A percentile compares a stretch with the other conserved stretches of the same genome.
These are phyloP conservation scores for Allomyces javanicus DNA, from an alignment of 192 early-diverging fungal species.

Conservation along the genomic window DNA sequence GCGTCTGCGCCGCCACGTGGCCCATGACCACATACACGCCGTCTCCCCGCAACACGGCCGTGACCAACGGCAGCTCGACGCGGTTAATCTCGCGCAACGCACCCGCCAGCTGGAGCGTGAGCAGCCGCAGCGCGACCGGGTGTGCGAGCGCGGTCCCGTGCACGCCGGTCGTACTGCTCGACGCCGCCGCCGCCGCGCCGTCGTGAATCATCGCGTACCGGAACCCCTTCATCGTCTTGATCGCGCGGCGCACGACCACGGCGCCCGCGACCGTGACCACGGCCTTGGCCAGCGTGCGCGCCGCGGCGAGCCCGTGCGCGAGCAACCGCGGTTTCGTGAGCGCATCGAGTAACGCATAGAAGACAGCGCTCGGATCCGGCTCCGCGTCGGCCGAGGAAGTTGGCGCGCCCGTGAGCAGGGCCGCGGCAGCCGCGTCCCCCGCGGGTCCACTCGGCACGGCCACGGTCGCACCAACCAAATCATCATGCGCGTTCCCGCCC, in stretches of 20 bases:
- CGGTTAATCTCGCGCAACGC: background rate
- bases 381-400: too few relatives aligned
- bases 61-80: background rate
- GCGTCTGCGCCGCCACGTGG: background rate
- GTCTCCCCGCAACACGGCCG: background rate
- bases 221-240: background rate
- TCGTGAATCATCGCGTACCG: background rate
- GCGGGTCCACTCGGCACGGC: background rate
- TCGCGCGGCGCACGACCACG: background rate
- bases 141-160: background rate
- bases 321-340: background rate
- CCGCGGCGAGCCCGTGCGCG: background rate
- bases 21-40: background rate
- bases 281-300: background rate
- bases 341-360: background rate
- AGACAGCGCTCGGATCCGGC: background rate
- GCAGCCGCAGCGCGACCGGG: background rate
- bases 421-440: too few relatives aligned
- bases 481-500: too few relatives aligned
- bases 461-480: background rate
- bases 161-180: too few relatives aligned
- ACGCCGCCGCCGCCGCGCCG: background rate
- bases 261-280: background rate
- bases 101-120: background rate
- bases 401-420: too few relatives aligned